Percentiles rank a stretch among this genome's conserved stretches.
Conservation (phyloP, 495 filamentous ascomycete genomes). For the Chaetomidium leptoderma region DNA sequence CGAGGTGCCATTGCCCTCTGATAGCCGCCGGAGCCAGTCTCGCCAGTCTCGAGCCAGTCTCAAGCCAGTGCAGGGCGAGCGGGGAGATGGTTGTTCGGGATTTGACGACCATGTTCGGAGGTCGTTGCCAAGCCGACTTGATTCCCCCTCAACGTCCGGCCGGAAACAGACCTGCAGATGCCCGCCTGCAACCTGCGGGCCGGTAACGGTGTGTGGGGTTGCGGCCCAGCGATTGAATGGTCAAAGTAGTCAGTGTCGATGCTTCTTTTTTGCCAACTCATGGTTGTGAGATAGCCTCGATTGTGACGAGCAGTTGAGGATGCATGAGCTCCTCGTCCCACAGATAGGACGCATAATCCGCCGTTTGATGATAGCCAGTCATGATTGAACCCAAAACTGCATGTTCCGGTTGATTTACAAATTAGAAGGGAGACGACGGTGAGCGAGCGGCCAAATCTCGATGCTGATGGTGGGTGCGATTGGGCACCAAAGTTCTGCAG, state of each 20-base stretch:
- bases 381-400: too few relatives aligned
- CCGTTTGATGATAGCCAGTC: background rate
- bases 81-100: background rate
- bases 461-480: too few relatives aligned
- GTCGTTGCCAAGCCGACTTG: background rate
- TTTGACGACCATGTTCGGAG: background rate
- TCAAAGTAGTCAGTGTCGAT: background rate
- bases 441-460: too few relatives aligned
- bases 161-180: background rate
- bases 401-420: too few relatives aligned
- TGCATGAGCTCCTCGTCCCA: background rate
- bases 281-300: background rate
- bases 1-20: background rate
- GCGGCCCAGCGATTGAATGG: background rate
- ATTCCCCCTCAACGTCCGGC: background rate
- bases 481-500: too few relatives aligned
- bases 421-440: too few relatives aligned
- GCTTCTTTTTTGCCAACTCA: background rate
- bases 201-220: background rate
- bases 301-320: background rate
- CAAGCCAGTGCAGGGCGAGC: background rate
- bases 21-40: conserved; percentile 14
- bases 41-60: too few relatives aligned
- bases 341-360: too few relatives aligned
- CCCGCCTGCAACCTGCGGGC: background rate